Evolutionary conservation across 1,139 yeast genomes (phyloP).

Genomic region (Sporopachydermia cereana): DNA sequence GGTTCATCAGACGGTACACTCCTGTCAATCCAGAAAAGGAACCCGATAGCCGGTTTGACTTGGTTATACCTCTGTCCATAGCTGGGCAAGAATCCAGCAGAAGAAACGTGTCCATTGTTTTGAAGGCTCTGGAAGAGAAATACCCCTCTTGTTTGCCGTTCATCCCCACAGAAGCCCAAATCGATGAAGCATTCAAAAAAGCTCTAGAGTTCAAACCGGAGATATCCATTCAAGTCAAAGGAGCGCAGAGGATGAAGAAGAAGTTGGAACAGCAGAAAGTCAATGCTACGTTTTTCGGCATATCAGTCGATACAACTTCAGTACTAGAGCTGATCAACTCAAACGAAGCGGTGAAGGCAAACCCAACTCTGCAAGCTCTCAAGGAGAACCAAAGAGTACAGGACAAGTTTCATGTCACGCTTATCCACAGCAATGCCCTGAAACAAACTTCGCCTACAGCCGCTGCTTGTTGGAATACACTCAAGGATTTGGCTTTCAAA

Average conservation of each 20-base stretch:
- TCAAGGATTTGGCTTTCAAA: conserved; percentile 1
- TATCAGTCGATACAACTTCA: conserved; percentile 9
- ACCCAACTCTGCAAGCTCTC: conserved; percentile 21
- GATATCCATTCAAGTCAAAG: conserved; percentile 19
- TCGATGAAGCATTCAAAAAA: conserved; percentile 31
- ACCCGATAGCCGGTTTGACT: conserved; percentile 65
- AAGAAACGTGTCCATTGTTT: conserved; percentile 36
- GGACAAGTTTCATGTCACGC: conserved; percentile 61
- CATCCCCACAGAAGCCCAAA: conserved; percentile 32
- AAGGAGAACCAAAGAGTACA: conserved; percentile 34
- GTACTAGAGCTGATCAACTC: conserved; percentile 8
- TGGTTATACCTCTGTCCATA: conserved; percentile 45
- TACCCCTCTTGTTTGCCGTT: conserved; percentile 37
- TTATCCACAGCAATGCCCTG: conserved; percentile 40
- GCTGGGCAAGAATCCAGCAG: conserved; percentile 35
- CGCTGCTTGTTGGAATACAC: conserved; percentile 19
- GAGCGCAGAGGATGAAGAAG: conserved; percentile 14
- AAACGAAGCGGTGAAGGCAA: conserved; percentile 10
- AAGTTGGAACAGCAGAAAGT: conserved; percentile 14
- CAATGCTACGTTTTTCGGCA: conserved; percentile 13
- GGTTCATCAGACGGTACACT: conserved; percentile 63
- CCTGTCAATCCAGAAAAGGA: conserved; percentile 31
- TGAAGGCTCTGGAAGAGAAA: conserved; percentile 27
- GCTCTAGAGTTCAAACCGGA: conserved; percentile 46
- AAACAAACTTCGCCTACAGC: conserved; percentile 12